Conservation (phyloP, 352 stramenopile species). For the Globisporangium paddicum region DNA sequence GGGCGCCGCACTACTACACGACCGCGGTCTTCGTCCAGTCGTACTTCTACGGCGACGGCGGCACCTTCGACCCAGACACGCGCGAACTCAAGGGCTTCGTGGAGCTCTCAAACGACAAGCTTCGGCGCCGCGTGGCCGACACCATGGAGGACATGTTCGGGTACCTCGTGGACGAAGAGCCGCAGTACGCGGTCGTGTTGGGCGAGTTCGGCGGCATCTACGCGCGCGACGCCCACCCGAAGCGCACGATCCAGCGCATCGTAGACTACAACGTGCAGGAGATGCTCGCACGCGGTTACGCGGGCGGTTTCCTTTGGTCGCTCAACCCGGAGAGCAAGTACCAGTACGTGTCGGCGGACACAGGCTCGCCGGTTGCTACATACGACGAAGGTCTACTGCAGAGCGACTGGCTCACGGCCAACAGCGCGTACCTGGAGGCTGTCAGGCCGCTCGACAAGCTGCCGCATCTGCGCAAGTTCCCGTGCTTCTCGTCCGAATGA, state of each 20-base stretch:
- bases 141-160: conserved; percentile 45
- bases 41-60: conserved; percentile 26
- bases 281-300: conserved; percentile 33
- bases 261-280: conserved; percentile 48
- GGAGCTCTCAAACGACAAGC: conserved; percentile 23
- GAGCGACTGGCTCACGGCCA: conserved; percentile 46
- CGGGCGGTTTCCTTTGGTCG: conserved; percentile 56
- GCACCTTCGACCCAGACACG: conserved; percentile 7
- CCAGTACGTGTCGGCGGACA: conserved; percentile 47
- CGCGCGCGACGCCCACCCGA: conserved; percentile 36
- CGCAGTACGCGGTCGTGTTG: conserved; percentile 20
- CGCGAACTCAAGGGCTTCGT: conserved; percentile 16
- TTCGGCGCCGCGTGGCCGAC: conserved; percentile 13
- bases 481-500: conserved; percentile 50
- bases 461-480: conserved; percentile 31
- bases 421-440: conserved; percentile 32
- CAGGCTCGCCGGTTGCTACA: conserved; percentile 9
- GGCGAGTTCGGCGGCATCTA: conserved; percentile 60
- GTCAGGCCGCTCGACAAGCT: conserved; percentile 35
- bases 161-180: conserved; percentile 17
- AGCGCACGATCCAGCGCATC: conserved; percentile 40
- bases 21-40: conserved; percentile 21
- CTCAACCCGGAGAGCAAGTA: conserved; percentile 60
- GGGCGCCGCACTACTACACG: conserved; percentile 36
- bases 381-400: conserved; percentile 44